phyloP scores from a whole-genome alignment of 2,329 filamentous ascomycete species.

The Massarina eburnea region DNA sequence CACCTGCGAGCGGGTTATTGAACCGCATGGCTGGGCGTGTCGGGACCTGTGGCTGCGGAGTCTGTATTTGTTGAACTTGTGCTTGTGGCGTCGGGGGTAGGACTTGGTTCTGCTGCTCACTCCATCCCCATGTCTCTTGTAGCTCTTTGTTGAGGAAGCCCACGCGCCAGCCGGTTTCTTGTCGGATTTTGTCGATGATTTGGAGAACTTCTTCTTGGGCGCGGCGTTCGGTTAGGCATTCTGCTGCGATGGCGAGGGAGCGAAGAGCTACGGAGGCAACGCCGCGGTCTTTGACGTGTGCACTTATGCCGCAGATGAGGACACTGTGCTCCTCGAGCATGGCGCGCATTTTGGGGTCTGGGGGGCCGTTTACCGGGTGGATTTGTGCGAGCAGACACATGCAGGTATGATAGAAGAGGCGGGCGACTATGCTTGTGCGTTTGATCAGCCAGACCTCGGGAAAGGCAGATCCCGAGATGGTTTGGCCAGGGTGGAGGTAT shows the following conservation, averaged over 20 bases:
- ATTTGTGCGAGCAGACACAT: slow-evolving; percentile 79
- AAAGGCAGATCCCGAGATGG: slow-evolving; percentile 71
- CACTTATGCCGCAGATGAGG: slow-evolving; percentile 86
- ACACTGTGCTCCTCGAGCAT: slow-evolving; percentile 75
- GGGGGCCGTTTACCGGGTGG: slow-evolving; percentile 67
- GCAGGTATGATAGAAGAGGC: slow-evolving; percentile 86
- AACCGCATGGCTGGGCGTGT: slow-evolving; percentile 46
- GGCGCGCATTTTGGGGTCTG: slow-evolving; percentile 67
- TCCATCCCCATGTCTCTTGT: slow-evolving; percentile 77
- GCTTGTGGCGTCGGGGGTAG: slow-evolving; percentile 11
- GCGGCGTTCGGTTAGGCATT: slow-evolving; percentile 65
- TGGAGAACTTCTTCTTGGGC: slow-evolving; percentile 81
- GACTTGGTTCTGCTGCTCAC: slow-evolving; percentile 43
- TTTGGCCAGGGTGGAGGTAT: slow-evolving; percentile 70
- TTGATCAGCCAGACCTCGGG: slow-evolving; percentile 90
- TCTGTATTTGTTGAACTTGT: slow-evolving; percentile 16
- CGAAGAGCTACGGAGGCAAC: slow-evolving; percentile 78
- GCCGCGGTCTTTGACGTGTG: slow-evolving; percentile 78
- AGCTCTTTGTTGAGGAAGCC: slow-evolving; percentile 72
- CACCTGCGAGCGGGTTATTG: slow-evolving; percentile 70
- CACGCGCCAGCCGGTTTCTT: slow-evolving; percentile 77
- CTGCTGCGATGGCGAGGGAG: slow-evolving; percentile 75
- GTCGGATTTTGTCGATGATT: slow-evolving; percentile 74
- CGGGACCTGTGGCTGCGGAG: slow-evolving; percentile 20
- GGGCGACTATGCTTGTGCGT: slow-evolving; percentile 75